phyloP scores from a whole-genome alignment of 2,329 filamentous ascomycete species.

The Davidsoniella australis region DNA sequence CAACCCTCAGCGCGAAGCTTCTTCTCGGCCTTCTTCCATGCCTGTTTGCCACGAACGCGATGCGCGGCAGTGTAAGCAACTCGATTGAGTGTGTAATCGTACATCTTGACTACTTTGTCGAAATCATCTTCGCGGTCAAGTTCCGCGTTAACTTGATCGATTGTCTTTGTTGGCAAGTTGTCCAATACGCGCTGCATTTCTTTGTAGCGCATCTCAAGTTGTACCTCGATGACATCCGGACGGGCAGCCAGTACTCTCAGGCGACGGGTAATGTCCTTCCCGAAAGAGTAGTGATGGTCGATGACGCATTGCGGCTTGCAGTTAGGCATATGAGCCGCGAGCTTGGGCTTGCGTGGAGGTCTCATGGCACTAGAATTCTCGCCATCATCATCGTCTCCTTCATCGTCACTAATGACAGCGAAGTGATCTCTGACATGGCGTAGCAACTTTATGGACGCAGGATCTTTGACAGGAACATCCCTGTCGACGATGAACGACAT shows the following conservation, averaged over 20 bases:
- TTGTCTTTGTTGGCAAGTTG: background rate
- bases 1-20: background rate
- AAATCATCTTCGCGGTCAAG: background rate
- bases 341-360: background rate
- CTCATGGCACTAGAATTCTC: too few species aligned
- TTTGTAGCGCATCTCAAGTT: background rate
- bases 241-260: background rate
- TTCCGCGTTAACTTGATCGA: background rate
- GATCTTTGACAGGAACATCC: background rate
- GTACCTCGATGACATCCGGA: background rate
- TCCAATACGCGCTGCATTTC: background rate
- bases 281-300: background rate
- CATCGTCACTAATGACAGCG: background rate
- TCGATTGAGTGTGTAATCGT: background rate
- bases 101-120: background rate
- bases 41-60: background rate
- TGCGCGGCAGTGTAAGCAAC: background rate
- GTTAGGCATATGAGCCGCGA: background rate
- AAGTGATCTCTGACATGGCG: background rate
- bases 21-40: background rate
- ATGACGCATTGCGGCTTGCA: background rate
- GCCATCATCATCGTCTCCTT: background rate
- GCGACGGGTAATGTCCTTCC: background rate
- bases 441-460: too few species aligned
- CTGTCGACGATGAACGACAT: background rate